Conservation (phyloP, 2,329 filamentous ascomycete species). For the Xylariaceae sp. region DNA sequence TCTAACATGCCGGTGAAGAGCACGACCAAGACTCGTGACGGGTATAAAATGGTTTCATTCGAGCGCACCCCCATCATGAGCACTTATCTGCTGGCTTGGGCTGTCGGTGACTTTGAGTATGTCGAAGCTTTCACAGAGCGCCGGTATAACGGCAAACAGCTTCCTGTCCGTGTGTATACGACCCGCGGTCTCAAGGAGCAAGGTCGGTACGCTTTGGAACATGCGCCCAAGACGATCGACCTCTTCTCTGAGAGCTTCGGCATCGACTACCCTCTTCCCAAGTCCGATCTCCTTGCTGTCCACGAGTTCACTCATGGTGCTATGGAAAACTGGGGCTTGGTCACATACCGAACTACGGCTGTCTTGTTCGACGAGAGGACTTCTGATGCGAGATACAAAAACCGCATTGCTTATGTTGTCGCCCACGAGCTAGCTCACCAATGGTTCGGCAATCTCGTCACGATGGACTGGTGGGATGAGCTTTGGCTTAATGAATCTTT, state of each 20-base stretch:
- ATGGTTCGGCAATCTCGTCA: slow-evolving; percentile 94
- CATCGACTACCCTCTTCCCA: slow-evolving; percentile 89
- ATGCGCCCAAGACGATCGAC: slow-evolving; percentile 90
- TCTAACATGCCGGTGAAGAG: slow-evolving; percentile 94
- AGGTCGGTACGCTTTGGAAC: slow-evolving; percentile 82
- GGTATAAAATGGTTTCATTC: slow-evolving; percentile 72
- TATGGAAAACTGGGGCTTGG: slow-evolving; percentile 96
- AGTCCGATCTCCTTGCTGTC: slow-evolving; percentile 84
- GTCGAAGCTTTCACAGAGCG: slow-evolving; percentile 87
- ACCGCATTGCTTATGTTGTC: slow-evolving; percentile 92
- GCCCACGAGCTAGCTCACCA: slow-evolving; percentile 97
- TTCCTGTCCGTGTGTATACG: slow-evolving; percentile 94
- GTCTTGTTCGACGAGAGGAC: slow-evolving; percentile 93
- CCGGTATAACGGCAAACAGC: slow-evolving; percentile 83
- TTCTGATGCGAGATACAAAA: slow-evolving; percentile 86
- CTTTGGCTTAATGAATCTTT: slow-evolving; percentile 96
- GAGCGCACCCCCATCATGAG: slow-evolving; percentile 87
- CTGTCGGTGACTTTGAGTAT: slow-evolving; percentile 94
- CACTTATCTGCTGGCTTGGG: slow-evolving; percentile 88
- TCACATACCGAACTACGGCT: slow-evolving; percentile 93
- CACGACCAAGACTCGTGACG: slow-evolving; percentile 54
- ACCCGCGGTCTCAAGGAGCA: slow-evolving; percentile 92
- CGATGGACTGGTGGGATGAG: slow-evolving; percentile 96
- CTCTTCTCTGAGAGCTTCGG: slow-evolving; percentile 94
- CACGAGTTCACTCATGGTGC: slow-evolving; percentile 87